phyloP scores from a whole-genome alignment of 1,284 basidiomycete genomes.

The Ustilago loliicola region DNA sequence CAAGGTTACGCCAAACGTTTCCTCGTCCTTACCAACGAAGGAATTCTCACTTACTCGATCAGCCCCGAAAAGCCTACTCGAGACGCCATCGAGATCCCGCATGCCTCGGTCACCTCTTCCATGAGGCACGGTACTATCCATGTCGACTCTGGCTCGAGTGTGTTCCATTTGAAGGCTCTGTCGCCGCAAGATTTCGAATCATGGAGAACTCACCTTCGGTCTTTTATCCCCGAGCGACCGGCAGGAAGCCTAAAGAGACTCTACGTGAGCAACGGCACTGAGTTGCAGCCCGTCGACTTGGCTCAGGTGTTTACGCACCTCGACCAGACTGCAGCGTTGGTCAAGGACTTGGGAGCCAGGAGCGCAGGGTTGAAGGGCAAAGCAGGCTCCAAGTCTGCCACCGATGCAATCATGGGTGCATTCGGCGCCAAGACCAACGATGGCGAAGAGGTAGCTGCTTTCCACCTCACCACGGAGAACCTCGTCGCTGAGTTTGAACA shows the following conservation, averaged over 20 bases:
- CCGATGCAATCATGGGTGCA: slow-evolving; percentile 42
- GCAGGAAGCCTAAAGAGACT: slow-evolving; percentile 44
- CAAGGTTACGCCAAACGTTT: slow-evolving; percentile 70
- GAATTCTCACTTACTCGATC: slow-evolving; percentile 64
- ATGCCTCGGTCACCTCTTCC: slow-evolving; percentile 66
- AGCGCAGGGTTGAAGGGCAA: slow-evolving; percentile 30
- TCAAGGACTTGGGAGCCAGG: slow-evolving; percentile 38
- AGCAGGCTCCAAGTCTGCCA: slow-evolving; percentile 12
- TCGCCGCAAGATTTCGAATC: slow-evolving; percentile 62
- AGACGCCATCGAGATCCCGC: slow-evolving; percentile 67
- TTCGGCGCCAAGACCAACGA: slow-evolving; percentile 34
- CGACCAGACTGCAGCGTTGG: slow-evolving; percentile 53
- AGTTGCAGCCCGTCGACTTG: slow-evolving; percentile 59
- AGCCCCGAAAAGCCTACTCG: slow-evolving; percentile 62
- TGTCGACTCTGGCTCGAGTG: slow-evolving; percentile 66
- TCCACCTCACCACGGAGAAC: slow-evolving; percentile 48
- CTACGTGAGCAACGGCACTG: slow-evolving; percentile 54
- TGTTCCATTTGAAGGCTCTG: slow-evolving; percentile 69
- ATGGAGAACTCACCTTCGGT: slow-evolving; percentile 62
- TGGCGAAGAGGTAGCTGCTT: slow-evolving; percentile 39
- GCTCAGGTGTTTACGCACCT: slow-evolving; percentile 51
- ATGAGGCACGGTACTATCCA: slow-evolving; percentile 68
- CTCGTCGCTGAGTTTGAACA: slow-evolving; percentile 59
- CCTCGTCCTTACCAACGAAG: slow-evolving; percentile 65
- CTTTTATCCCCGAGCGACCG: slow-evolving; percentile 61